phyloP scores from a whole-genome alignment of 371 early-diverging fungal species.

The Lichtheimia ornata region DNA sequence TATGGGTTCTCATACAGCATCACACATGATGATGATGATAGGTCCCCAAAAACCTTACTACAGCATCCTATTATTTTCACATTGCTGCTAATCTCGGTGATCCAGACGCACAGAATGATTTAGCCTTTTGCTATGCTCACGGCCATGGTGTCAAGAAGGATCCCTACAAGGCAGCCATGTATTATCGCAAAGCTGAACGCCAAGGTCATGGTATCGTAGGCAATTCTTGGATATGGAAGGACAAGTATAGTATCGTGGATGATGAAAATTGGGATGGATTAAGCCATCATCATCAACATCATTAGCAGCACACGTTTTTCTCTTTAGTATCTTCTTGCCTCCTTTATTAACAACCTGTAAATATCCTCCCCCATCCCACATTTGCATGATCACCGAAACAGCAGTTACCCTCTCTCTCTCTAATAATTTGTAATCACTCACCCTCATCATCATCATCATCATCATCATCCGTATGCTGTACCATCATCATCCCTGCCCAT shows the following conservation, averaged over 20 bases:
- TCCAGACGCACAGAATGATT: conserved; percentile 86
- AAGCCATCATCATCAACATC: too few species aligned
- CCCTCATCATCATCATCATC: neutral
- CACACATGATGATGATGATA: conserved; percentile 7
- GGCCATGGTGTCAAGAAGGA: conserved; percentile 89
- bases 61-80: conserved; percentile 86
- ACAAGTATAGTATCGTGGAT: conserved; percentile 62
- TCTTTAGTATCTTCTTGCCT: too few species aligned
- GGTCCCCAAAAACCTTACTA: conserved; percentile 77
- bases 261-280: conserved; percentile 12
- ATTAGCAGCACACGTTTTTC: too few species aligned
- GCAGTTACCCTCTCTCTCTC: too few species aligned
- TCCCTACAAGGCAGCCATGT: conserved; percentile 80
- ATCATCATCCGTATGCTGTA: neutral
- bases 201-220: conserved; percentile 84
- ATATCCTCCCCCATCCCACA: too few species aligned
- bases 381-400: too few species aligned
- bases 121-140: conserved; percentile 80
- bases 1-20: neutral
- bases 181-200: conserved; percentile 83
- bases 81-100: conserved; percentile 91
- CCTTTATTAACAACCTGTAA: too few species aligned
- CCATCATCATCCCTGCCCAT: too few species aligned
- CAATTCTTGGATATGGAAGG: conserved; percentile 94
- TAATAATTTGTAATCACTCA: too few species aligned